Base-by-base conservation (phyloP, 352 stramenopile species). In the Globisporangium canariense region DNA sequence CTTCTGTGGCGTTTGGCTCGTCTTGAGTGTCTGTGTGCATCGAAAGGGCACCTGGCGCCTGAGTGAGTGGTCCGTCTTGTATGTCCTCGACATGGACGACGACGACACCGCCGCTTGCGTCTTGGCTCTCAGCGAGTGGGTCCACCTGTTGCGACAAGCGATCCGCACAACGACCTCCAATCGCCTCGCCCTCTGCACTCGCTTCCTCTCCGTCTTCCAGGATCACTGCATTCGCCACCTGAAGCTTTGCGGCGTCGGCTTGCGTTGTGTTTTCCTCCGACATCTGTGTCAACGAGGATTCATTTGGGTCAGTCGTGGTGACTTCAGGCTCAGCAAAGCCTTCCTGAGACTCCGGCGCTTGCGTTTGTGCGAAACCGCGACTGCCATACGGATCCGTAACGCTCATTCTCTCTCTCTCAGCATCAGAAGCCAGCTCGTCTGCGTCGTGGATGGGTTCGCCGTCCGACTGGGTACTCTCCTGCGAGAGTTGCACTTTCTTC, bases 201-300 rank as follows among this genome's bases (percentile, higher is more conserved):
- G 9, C 30, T 9, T 57, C 30, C 30, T 41, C 18, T 20, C 8
- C 51, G 16, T 28, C 9, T 6, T 18, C 20, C 13, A 41, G 16
- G 16, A 57, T 1, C 32, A 28, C 16, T 28, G 51, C 16, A 10
- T 16, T 57, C 30, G 13, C 18, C 16, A 57, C 9, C 18, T 28
- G 51, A 7, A 18, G 9, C 18, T 20, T 28, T 28, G 30, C n/a
- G 16, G 4, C 11, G 10, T 30, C 36, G 38, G 8, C 36, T 28
- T 57, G 51, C 32, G 8, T 57, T 18, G 18, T n/a, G 11, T 16
- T 22, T 3, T 20, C 32, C 28, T 56, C 30, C n/a, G 11, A 43
- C 58, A 53, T 45, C 32, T 55, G 58, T n/a, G 58, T 63, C 32
- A 36, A 28, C 32, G 58, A 36, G 32, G 32, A 64, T 49, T 54